Conservation (phyloP, 2,329 filamentous ascomycete genomes). For the Diaporthe caulivora region DNA sequence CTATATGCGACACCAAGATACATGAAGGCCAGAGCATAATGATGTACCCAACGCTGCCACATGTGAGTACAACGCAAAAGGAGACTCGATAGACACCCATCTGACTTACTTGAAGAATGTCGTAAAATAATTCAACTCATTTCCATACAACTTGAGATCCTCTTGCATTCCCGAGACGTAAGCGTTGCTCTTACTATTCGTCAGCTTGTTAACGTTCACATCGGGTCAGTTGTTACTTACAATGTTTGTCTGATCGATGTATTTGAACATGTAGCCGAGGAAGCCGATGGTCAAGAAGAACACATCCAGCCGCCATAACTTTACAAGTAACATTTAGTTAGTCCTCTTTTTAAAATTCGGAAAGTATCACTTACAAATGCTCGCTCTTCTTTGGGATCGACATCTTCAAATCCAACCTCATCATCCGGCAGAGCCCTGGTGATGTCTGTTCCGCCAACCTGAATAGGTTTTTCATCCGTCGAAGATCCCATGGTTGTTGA, state of each 20-base stretch:
- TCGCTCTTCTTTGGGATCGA: slow-evolving; percentile 30
- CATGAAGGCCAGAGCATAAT: slow-evolving; percentile 35
- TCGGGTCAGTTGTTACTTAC: neutral
- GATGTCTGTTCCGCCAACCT: neutral
- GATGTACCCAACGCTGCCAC: slow-evolving; percentile 29
- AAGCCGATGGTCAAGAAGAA: slow-evolving; percentile 33
- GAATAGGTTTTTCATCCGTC: neutral
- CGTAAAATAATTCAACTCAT: slow-evolving; percentile 37
- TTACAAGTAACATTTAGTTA: neutral
- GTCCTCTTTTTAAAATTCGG: too few relatives aligned
- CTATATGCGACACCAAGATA: slow-evolving; percentile 35
- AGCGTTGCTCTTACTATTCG: slow-evolving; percentile 21
- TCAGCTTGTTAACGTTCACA: neutral
- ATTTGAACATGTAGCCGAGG: slow-evolving; percentile 37
- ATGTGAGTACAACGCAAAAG: neutral
- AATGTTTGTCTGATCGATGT: slow-evolving; percentile 35
- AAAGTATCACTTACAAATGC: neutral
- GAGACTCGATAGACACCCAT: too few relatives aligned
- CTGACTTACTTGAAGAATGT: slow-evolving; percentile 32
- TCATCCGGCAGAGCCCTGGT: neutral
- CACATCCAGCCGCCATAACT: slow-evolving; percentile 28
- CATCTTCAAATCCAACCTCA: neutral
- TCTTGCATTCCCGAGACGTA: slow-evolving; percentile 36
- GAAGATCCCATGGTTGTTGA: neutral
- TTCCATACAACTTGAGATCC: slow-evolving; percentile 26